Conservation (phyloP, 495 filamentous ascomycete species). For the Extremus antarcticus region DNA sequence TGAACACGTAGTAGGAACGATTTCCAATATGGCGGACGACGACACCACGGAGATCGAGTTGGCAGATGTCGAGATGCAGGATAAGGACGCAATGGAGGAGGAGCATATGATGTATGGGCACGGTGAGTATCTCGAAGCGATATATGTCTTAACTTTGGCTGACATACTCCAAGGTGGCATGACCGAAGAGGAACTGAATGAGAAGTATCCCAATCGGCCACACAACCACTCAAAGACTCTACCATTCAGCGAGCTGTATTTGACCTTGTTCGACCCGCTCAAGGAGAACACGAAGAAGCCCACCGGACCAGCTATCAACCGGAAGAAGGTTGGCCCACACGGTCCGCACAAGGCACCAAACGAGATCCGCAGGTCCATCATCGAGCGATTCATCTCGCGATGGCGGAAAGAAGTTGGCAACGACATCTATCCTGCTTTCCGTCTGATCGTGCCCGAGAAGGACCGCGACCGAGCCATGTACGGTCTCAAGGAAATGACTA, state of each 20-base stretch:
- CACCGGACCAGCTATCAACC: conserved; percentile 36
- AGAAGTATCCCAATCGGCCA: conserved; percentile 76
- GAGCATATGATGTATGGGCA: conserved; percentile 34
- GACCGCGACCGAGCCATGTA: conserved; percentile 91
- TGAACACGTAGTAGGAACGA: too few species aligned
- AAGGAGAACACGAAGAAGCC: conserved; percentile 73
- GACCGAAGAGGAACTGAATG: not conserved
- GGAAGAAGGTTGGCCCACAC: conserved; percentile 47
- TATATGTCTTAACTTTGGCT: not conserved
- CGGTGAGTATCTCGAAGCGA: conserved; percentile 11
- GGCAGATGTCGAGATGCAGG: conserved; percentile 19
- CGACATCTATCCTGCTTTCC: conserved; percentile 88
- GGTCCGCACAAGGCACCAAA: conserved; percentile 56
- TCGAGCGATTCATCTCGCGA: conserved; percentile 76
- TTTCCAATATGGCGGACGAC: conserved; percentile 23
- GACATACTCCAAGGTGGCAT: not conserved
- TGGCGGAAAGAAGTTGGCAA: conserved; percentile 83
- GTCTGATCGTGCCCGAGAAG: conserved; percentile 86
- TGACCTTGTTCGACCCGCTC: conserved; percentile 73
- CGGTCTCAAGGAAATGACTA: conserved; percentile 83
- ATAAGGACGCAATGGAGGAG: conserved; percentile 29
- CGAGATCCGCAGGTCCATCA: conserved; percentile 73
- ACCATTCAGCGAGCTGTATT: conserved; percentile 71
- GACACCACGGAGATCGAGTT: conserved; percentile 5
- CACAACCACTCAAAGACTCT: conserved; percentile 67